These are phyloP conservation scores for Huiozyma sinensis DNA, from an alignment of 805 yeast species.

Conservation along the genomic window DNA sequence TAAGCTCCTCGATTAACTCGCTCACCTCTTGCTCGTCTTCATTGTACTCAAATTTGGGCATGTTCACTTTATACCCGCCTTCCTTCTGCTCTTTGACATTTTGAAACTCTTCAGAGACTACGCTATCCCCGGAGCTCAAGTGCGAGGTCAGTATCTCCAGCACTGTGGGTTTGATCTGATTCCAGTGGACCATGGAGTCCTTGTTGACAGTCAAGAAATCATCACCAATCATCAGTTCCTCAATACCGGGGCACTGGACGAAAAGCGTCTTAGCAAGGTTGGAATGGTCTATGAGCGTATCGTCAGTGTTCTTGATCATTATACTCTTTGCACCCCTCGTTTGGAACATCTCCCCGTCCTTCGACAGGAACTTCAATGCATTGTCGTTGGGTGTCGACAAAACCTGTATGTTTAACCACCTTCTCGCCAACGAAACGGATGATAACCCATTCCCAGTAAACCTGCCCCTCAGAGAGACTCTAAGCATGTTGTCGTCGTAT, in stretches of 20 bases:
- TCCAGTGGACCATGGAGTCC: constrained; percentile 58
- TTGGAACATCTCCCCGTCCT: constrained; percentile 27
- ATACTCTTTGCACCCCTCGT: constrained; percentile 24
- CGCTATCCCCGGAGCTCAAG: constrained; percentile 21
- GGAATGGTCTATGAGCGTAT: constrained; percentile 33
- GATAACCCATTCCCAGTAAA: too few species aligned
- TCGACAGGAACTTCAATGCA: constrained; percentile 53
- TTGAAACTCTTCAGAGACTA: constrained; percentile 19
- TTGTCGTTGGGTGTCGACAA: constrained; percentile 64
- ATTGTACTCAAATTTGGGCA: constrained; percentile 24
- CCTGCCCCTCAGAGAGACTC: neutral
- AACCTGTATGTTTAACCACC: constrained; percentile 29
- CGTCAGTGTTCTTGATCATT: constrained; percentile 26
- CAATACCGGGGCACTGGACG: constrained; percentile 40
- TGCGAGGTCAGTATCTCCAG: constrained; percentile 27
- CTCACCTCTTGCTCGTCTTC: constrained; percentile 76
- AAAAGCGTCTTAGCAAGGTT: constrained; percentile 55
- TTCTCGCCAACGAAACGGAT: too few species aligned
- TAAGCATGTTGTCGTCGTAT: neutral
- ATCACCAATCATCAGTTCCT: constrained; percentile 62
- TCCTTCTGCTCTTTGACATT: constrained; percentile 28
- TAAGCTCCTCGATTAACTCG: constrained; percentile 81
- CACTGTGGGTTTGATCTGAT: constrained; percentile 56
- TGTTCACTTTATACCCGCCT: constrained; percentile 26
- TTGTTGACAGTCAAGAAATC: constrained; percentile 66